Evolutionary conservation across 2,329 filamentous ascomycete genomes (phyloP).

Genomic region (Elsinoe necatrix): DNA sequence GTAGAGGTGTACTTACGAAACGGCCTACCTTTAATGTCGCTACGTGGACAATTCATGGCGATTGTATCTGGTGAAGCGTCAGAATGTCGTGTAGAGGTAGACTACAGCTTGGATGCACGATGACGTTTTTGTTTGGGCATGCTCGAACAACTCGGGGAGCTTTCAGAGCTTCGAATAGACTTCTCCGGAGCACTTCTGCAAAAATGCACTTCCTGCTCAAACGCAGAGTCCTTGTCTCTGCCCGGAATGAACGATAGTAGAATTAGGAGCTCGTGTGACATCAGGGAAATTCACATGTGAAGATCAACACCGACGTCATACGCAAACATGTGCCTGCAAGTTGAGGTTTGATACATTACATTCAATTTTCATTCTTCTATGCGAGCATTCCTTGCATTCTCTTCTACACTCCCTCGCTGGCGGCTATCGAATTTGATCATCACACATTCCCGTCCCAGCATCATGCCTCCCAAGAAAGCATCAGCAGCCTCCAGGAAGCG

Average conservation of each 20-base stretch:
- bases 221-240: too few relatives aligned
- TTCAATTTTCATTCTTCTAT: too few relatives aligned
- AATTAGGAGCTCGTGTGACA: too few relatives aligned
- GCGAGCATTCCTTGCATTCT: too few relatives aligned
- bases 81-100: constrained; percentile 1
- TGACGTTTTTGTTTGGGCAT: constrained; percentile 3
- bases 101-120: not conserved
- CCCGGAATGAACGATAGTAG: too few relatives aligned
- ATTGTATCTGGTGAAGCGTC: too few relatives aligned
- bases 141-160: not conserved
- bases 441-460: too few relatives aligned
- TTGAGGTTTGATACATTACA: not conserved
- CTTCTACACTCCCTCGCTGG: too few relatives aligned
- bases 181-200: not conserved
- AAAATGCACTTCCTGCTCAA: too few relatives aligned
- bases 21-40: not conserved
- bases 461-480: constrained; percentile 7
- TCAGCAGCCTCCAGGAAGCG: constrained; percentile 1
- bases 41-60: too few relatives aligned
- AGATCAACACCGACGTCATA: not conserved
- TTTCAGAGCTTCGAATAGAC: not conserved
- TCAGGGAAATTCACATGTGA: not conserved
- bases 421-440: not conserved
- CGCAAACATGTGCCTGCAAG: not conserved
- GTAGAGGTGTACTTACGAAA: not conserved